Base-by-base conservation (phyloP, 2,329 filamentous ascomycete species). In the Aspergillus versicolor region DNA sequence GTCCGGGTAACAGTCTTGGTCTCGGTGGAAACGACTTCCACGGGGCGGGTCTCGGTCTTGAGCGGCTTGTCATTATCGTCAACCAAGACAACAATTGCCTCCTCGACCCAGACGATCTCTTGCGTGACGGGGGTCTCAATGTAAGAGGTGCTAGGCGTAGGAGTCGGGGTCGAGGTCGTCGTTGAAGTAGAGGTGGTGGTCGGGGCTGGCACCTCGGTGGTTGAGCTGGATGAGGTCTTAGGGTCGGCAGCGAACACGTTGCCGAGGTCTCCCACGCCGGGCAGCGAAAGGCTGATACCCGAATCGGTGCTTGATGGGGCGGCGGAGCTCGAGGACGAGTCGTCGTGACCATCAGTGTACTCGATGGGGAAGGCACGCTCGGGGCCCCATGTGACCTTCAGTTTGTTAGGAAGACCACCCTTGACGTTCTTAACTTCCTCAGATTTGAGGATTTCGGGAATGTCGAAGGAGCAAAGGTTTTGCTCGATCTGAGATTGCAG, bases 391-490 rank as follows among this genome's bases (percentile, higher is more conserved):
- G 72, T 62, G 58, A 88, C 79, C 5, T 70, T 59, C 19, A 85
- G 74, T 57, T 83, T 81, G 43, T 91, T 90, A 5, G 91, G 91
- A 19, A 96, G 82, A 43, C 80, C 77, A 12, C 78, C 70, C 53
- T 84, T 73, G 6, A 83, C 78, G 9, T 84, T 82, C 2, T 72
- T 64, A 50, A 84, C 82, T 65, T 91, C 75, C 59, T 95, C 91
- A 8, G 77, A 61, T 1, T 72, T 68, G 19, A 94, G 71, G 0
- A 68, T 63, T 0, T 73, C 60, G 3, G 89, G 88, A 1, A 87
- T 60, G 1, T 83, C 69, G 68, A 93, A 82, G 50, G 80, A 78
- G 78, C 92, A 96, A 57, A 83, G 65, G 2, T 70, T 65, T 67
- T 83, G 81, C 11, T 81, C 78, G 0, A 74, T 72, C 24, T 85